A percentile compares a stretch with the other conserved stretches of the same genome.
Conservation (phyloP, 257 asterid genomes). For the Nemophila menziesii region DNA sequence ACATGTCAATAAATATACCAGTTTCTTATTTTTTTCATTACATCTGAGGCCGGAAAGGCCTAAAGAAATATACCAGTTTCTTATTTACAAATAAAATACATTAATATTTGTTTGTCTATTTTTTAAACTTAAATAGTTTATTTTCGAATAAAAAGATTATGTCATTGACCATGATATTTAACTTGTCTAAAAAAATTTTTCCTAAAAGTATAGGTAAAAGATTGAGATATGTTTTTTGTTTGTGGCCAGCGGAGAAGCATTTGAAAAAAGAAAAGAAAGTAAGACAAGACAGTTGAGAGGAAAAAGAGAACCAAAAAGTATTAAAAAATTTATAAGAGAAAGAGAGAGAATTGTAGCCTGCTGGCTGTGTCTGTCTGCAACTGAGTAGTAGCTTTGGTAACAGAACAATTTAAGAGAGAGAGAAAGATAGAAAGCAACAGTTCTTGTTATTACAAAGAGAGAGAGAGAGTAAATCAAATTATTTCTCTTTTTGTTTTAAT, state of each 20-base stretch:
- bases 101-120: no score
- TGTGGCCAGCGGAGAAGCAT: constrained; percentile 7
- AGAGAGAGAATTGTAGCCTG: constrained; percentile 13
- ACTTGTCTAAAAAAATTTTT: no score
- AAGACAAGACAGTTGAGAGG: constrained; percentile 51
- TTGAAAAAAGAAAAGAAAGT: constrained; percentile 30
- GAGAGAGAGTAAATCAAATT: background rate
- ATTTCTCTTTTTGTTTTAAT: constrained; percentile 16
- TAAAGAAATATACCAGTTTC: no score
- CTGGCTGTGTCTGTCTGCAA: constrained; percentile 19
- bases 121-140: no score
- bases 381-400: constrained; percentile 30
- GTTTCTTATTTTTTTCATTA: no score
- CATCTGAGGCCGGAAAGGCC: no score
- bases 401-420: no score
- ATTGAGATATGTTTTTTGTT: background rate
- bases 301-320: background rate
- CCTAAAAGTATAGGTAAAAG: background rate
- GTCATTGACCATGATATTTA: no score
- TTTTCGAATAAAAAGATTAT: no score
- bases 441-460: constrained; percentile 3
- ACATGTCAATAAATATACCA: no score
- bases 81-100: no score
- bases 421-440: constrained; percentile 13
- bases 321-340: background rate